Conservation (phyloP, 768 basidiomycete species). For the Trametes maxima region DNA sequence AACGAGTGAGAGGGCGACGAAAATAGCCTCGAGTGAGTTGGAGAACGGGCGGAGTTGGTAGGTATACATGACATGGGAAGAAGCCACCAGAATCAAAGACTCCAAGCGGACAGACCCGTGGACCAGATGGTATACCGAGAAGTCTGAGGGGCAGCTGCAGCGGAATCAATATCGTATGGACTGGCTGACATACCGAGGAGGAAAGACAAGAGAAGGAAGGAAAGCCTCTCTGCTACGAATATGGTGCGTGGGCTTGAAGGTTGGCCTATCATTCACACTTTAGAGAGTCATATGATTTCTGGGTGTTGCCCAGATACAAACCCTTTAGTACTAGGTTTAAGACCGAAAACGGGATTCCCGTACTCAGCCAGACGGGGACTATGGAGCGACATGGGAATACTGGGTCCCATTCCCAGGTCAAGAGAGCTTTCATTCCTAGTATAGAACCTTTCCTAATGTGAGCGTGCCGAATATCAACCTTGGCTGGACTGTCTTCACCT, state of each 20-base stretch:
- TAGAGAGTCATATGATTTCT: background rate
- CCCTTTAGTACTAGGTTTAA: conserved; percentile 24
- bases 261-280: conserved; percentile 9
- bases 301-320: conserved; percentile 23
- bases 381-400: conserved; percentile 40
- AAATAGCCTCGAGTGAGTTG: conserved; percentile 39
- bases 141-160: conserved; percentile 27
- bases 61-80: conserved; percentile 40
- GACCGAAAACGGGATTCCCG: conserved; percentile 36
- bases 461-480: background rate
- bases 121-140: conserved; percentile 14
- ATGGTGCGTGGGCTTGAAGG: conserved; percentile 19
- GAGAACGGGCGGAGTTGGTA: conserved; percentile 45
- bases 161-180: background rate
- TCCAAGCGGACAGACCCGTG: conserved; percentile 21
- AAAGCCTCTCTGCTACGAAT: conserved; percentile 35
- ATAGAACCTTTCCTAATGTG: conserved; percentile 28
- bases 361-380: conserved; percentile 36
- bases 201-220: conserved; percentile 36
- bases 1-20: conserved; percentile 35
- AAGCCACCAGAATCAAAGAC: conserved; percentile 36
- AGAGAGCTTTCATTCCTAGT: conserved; percentile 32
- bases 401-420: conserved; percentile 43
- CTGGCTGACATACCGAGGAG: conserved; percentile 35
- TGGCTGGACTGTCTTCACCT: conserved; percentile 30